Percentiles rank a stretch among this genome's conserved stretches.
Conservation (phyloP, 2,329 filamentous ascomycete species). For the Scytalidium sp. region DNA sequence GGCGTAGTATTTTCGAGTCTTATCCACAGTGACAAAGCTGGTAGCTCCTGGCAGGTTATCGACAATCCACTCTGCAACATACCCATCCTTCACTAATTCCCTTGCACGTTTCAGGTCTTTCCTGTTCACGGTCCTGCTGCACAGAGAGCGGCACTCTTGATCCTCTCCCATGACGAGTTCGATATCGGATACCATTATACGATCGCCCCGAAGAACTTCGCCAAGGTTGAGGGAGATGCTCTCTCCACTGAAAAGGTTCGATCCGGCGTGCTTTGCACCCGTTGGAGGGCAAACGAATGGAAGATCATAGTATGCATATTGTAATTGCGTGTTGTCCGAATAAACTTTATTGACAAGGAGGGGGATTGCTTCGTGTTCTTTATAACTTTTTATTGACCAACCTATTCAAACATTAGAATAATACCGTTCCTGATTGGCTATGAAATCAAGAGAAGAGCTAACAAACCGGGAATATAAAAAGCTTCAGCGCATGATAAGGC, state of each 20-base stretch:
- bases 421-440: background rate
- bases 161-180: slow-evolving; percentile 76
- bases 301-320: slow-evolving; percentile 86
- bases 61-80: slow-evolving; percentile 91
- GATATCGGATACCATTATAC: slow-evolving; percentile 82
- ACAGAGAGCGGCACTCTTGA: slow-evolving; percentile 69
- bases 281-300: slow-evolving; percentile 83
- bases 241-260: slow-evolving; percentile 70
- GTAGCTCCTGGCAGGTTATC: slow-evolving; percentile 89
- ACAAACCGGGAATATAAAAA: slow-evolving; percentile 83
- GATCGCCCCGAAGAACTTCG: slow-evolving; percentile 82
- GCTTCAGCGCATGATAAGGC: slow-evolving; percentile 53
- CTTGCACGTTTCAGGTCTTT: slow-evolving; percentile 64
- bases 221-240: slow-evolving; percentile 80
- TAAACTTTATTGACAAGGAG: slow-evolving; percentile 92
- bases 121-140: slow-evolving; percentile 63
- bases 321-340: slow-evolving; percentile 84
- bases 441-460: background rate
- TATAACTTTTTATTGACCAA: slow-evolving; percentile 80
- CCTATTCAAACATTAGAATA: slow-evolving; percentile 42
- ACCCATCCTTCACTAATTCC: slow-evolving; percentile 72
- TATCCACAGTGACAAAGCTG: slow-evolving; percentile 83
- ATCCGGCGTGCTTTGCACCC: slow-evolving; percentile 61
- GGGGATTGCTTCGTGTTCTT: slow-evolving; percentile 72
- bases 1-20: slow-evolving; percentile 82